phyloP scores from a whole-genome alignment of 2,329 filamentous ascomycete genomes.

The Penicillium sp. region DNA sequence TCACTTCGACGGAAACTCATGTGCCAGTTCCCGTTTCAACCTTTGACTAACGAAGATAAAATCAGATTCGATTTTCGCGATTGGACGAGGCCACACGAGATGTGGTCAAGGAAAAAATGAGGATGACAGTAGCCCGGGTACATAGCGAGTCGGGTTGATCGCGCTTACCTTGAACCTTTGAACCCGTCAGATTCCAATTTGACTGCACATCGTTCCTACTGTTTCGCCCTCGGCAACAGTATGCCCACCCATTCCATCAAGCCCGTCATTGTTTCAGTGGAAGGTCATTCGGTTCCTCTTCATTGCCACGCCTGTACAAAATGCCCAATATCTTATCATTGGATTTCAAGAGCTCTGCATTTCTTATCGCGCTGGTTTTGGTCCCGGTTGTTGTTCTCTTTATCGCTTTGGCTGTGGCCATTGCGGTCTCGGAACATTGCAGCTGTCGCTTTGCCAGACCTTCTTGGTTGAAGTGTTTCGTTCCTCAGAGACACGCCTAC shows the following conservation, averaged over 20 bases:
- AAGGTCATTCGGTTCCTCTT: neutral
- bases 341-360: slow-evolving; percentile 32
- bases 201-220: slow-evolving; percentile 1
- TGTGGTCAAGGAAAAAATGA: slow-evolving; percentile 31
- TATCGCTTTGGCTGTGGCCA: slow-evolving; percentile 31
- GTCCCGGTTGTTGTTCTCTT: slow-evolving; percentile 44
- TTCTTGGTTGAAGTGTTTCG: slow-evolving; percentile 19
- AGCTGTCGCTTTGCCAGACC: slow-evolving; percentile 14
- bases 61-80: slow-evolving; percentile 37
- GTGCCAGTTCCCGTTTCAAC: too few relatives aligned
- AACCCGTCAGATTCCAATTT: slow-evolving; percentile 8
- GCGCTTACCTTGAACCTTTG: slow-evolving; percentile 19
- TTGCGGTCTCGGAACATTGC: slow-evolving; percentile 37
- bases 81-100: slow-evolving; percentile 29
- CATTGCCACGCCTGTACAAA: slow-evolving; percentile 14
- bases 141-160: slow-evolving; percentile 16
- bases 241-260: neutral
- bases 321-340: slow-evolving; percentile 26
- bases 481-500: slow-evolving; percentile 19
- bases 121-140: slow-evolving; percentile 25
- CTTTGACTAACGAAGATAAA: slow-evolving; percentile 7
- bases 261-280: neutral
- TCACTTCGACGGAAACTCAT: neutral
- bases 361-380: slow-evolving; percentile 42
- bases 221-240: neutral